phyloP scores from a whole-genome alignment of 768 basidiomycete species.

The Mrakia gelida region DNA sequence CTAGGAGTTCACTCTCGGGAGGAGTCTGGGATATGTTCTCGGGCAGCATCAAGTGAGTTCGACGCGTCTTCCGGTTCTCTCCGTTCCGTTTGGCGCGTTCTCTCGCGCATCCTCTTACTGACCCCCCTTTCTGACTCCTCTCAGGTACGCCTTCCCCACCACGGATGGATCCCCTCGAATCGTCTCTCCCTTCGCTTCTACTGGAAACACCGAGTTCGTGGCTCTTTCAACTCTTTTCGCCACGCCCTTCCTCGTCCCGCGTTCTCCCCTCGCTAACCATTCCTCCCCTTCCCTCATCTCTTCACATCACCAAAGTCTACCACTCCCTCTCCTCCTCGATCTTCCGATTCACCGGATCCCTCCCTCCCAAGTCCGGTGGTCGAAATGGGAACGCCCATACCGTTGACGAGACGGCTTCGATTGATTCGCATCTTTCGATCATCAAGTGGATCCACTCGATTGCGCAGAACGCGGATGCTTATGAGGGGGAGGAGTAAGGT shows the following conservation, averaged over 20 bases:
- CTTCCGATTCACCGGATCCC: constrained; percentile 25
- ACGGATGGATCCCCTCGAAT: neutral
- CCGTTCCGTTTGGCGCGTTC: neutral
- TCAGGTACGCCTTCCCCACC: constrained; percentile 16
- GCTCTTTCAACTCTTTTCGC: neutral
- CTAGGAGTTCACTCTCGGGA: neutral
- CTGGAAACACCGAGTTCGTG: constrained; percentile 19
- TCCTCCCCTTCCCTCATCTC: neutral
- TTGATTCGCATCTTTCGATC: constrained; percentile 39
- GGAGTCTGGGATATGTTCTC: constrained; percentile 29
- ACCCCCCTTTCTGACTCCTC: neutral
- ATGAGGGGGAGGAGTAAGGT: constrained; percentile 38
- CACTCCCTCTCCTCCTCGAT: constrained; percentile 14
- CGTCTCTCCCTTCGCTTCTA: neutral
- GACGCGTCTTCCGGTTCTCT: neutral
- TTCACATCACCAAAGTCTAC: constrained; percentile 11
- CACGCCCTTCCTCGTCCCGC: neutral
- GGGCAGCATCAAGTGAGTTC: constrained; percentile 13
- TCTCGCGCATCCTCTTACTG: too few species aligned
- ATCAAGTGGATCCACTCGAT: constrained; percentile 43
- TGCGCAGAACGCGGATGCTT: constrained; percentile 41
- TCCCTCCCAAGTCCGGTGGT: neutral
- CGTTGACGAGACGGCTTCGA: constrained; percentile 42
- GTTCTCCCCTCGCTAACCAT: neutral
- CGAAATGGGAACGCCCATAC: constrained; percentile 35